phyloP scores from a whole-genome alignment of 805 yeast genomes.

The Candida suzukii region DNA sequence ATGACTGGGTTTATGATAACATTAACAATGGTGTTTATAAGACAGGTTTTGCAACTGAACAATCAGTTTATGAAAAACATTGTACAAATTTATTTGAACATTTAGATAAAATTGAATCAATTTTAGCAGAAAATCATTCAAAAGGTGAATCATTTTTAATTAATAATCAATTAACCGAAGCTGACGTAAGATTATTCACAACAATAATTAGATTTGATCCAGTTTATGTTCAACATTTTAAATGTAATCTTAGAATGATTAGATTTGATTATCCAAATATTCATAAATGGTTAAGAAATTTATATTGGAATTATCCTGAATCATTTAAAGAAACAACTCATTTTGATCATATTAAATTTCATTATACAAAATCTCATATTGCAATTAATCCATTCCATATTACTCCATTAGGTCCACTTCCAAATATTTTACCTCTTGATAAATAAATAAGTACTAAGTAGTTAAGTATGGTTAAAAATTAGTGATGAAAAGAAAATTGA shows the following conservation, averaged over 20 bases:
- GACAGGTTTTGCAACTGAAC: conserved; percentile 81
- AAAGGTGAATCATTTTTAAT: conserved; percentile 35
- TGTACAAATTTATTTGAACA: conserved; percentile 56
- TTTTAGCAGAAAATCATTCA: conserved; percentile 40
- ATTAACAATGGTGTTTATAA: conserved; percentile 94
- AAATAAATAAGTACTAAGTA: too few species aligned
- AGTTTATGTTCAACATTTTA: conserved; percentile 92
- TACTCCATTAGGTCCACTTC: conserved; percentile 85
- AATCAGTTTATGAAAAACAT: conserved; percentile 71
- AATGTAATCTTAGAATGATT: conserved; percentile 79
- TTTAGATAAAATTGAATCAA: conserved; percentile 62
- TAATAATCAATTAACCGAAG: conserved; percentile 74
- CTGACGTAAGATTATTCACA: conserved; percentile 80
- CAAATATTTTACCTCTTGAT: conserved; percentile 49
- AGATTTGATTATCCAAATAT: conserved; percentile 72
- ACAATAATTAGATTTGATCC: conserved; percentile 90
- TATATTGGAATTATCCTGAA: conserved; percentile 67
- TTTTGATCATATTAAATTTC: conserved; percentile 85
- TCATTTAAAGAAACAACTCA: conserved; percentile 75
- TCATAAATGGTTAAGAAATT: conserved; percentile 71
- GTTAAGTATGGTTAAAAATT: too few species aligned
- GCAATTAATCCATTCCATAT: conserved; percentile 76
- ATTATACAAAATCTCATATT: conserved; percentile 81
- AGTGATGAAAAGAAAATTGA: too few species aligned
- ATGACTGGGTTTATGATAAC: conserved; percentile 74